phyloP scores from a whole-genome alignment of 2,329 filamentous ascomycete species.

The Penicillium paneum region DNA sequence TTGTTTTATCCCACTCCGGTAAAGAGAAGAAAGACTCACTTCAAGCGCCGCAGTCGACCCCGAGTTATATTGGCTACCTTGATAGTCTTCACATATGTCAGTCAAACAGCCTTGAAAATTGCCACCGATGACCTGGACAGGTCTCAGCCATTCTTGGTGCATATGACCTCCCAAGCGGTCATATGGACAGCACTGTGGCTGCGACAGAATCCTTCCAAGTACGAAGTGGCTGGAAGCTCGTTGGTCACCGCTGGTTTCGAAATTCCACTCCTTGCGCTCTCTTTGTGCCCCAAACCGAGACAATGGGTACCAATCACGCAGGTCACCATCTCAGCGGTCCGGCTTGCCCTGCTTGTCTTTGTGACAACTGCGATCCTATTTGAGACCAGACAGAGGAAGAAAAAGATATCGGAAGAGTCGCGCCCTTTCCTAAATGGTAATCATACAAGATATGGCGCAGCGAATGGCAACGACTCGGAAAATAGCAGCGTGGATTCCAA shows the following conservation, averaged over 20 bases:
- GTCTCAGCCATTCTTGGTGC: constrained; percentile 8
- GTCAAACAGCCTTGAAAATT: constrained; percentile 1
- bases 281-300: constrained; percentile 1
- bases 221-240: constrained; percentile 3
- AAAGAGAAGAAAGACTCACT: constrained; percentile 6
- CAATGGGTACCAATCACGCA: constrained; percentile 9
- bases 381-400: constrained; percentile 1
- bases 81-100: constrained; percentile 6
- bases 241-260: constrained; percentile 11
- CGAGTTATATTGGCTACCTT: neutral
- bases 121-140: constrained; percentile 5
- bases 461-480: neutral
- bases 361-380: neutral
- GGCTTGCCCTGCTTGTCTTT: neutral
- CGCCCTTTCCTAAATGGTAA: constrained; percentile 6
- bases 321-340: neutral
- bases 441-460: neutral
- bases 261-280: constrained; percentile 9
- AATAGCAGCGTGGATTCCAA: constrained; percentile 4
- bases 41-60: neutral
- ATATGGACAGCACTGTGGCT: constrained; percentile 6
- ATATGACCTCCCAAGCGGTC: constrained; percentile 8
- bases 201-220: neutral
- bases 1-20: neutral
- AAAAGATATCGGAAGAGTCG: neutral